Conservation (phyloP, 1,284 basidiomycete species). For the Wolfiporia cocos region DNA sequence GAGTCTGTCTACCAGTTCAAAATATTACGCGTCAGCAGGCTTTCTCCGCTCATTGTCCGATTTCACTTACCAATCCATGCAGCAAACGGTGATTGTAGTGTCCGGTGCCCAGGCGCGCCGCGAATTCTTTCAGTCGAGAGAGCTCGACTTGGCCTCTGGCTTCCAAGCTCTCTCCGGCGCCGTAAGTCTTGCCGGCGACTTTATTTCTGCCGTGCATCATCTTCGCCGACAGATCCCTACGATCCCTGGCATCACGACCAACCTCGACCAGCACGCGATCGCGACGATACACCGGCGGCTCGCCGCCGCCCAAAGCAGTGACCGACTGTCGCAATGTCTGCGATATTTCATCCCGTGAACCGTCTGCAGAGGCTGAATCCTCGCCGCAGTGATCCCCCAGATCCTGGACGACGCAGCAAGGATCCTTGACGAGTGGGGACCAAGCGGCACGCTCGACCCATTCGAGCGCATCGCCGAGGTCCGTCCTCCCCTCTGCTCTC, state of each 20-base stretch:
- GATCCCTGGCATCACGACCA: constrained; percentile 65
- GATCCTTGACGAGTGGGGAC: constrained; percentile 55
- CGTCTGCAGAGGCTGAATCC: no score
- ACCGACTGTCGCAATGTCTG: constrained; percentile 52
- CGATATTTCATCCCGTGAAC: constrained; percentile 9
- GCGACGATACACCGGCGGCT: constrained; percentile 66
- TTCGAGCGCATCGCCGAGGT: no score
- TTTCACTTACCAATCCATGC: constrained; percentile 10
- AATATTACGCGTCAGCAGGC: constrained; percentile 46
- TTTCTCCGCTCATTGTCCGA: constrained; percentile 8
- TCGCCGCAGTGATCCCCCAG: constrained; percentile 47
- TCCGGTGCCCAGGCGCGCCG: constrained; percentile 66
- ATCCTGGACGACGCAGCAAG: constrained; percentile 57
- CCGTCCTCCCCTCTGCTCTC: no score
- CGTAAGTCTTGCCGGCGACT: constrained; percentile 34
- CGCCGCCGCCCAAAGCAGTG: constrained; percentile 50
- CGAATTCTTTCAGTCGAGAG: constrained; percentile 60
- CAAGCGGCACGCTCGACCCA: constrained; percentile 56
- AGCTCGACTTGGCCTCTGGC: constrained; percentile 67
- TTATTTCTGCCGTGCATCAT: constrained; percentile 4
- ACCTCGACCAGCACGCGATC: constrained; percentile 53
- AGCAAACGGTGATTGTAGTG: constrained; percentile 66
- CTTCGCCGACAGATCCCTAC: constrained; percentile 52
- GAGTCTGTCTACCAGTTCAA: constrained; percentile 61
- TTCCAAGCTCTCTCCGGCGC: constrained; percentile 72